Evolutionary conservation across 495 filamentous ascomycete genomes (phyloP).

Genomic region (Xylaria scruposa): DNA sequence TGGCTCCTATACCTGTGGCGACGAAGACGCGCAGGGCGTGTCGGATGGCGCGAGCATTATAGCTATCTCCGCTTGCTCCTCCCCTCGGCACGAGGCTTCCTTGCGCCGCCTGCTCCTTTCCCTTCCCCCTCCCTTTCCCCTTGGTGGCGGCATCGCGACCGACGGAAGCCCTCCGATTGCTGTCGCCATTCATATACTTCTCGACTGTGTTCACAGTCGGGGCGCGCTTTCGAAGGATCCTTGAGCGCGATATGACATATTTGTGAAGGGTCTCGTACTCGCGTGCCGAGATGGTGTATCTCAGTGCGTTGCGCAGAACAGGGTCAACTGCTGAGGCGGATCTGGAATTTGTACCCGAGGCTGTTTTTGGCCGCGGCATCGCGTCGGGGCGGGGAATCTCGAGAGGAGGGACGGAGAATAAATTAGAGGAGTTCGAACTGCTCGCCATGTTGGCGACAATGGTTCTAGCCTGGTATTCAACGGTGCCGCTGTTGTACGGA

Average conservation of each 20-base stretch:
- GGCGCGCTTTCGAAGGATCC: constrained; percentile 64
- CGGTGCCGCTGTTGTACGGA: not conserved
- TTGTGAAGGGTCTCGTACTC: constrained; percentile 85
- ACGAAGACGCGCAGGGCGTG: constrained; percentile 78
- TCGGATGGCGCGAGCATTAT: constrained; percentile 80
- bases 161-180: constrained; percentile 17
- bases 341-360: constrained; percentile 42
- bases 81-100: not conserved
- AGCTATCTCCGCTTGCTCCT: constrained; percentile 60
- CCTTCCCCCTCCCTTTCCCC: constrained; percentile 36
- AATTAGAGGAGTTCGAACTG: constrained; percentile 36
- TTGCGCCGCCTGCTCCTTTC: constrained; percentile 28
- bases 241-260: constrained; percentile 73
- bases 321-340: constrained; percentile 60
- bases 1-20: constrained; percentile 70
- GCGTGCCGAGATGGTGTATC: constrained; percentile 81
- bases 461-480: not conserved
- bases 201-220: constrained; percentile 60
- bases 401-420: constrained; percentile 30
- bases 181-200: constrained; percentile 52
- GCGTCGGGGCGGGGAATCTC: constrained; percentile 30
- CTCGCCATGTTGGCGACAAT: constrained; percentile 38
- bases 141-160: constrained; percentile 16
- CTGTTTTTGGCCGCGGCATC: constrained; percentile 31
- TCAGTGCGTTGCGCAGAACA: constrained; percentile 76